A percentile compares a stretch with the other conserved stretches of the same genome.
These are phyloP conservation scores for Conidiobolus incongruus DNA, from an alignment of 371 early-diverging fungal species.

Conservation along the genomic window DNA sequence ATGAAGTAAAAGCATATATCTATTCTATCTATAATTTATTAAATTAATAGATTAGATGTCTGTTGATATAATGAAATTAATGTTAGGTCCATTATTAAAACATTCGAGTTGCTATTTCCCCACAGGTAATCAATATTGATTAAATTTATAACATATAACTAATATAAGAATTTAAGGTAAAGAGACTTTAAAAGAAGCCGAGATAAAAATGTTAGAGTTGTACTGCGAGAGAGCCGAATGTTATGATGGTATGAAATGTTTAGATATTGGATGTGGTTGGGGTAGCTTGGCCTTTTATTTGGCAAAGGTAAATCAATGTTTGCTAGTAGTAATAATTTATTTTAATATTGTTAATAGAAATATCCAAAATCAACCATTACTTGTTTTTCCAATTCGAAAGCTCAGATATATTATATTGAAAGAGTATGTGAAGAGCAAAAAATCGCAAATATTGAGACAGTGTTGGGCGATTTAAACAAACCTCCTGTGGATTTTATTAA, in stretches of 20 bases:
- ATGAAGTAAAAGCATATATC: too few species aligned
- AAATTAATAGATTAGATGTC: too few species aligned
- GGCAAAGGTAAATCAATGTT: conserved; percentile 10
- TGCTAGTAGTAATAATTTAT: background rate
- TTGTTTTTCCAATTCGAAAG: background rate
- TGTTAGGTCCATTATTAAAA: too few species aligned
- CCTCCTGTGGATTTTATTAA: conserved; percentile 24
- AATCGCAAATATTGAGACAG: conserved; percentile 1
- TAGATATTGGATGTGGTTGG: conserved; percentile 44
- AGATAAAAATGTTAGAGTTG: conserved; percentile 25
- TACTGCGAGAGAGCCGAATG: conserved; percentile 21
- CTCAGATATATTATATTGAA: background rate
- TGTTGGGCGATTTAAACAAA: conserved; percentile 17
- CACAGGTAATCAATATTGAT: too few species aligned
- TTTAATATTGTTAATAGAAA: background rate
- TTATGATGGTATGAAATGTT: conserved; percentile 20
- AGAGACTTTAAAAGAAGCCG: conserved; percentile 21
- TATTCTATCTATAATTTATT: too few species aligned
- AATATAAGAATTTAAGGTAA: background rate
- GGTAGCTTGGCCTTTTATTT: conserved; percentile 20
- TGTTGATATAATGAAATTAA: too few species aligned
- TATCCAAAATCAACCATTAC: background rate
- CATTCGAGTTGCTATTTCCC: too few species aligned
- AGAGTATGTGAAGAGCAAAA: background rate
- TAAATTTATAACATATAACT: too few species aligned